Evolutionary conservation across 2,329 filamentous ascomycete species (phyloP), one percentile per base, ranked within the genome.

Genomic region (Penicillium olsonii): DNA sequence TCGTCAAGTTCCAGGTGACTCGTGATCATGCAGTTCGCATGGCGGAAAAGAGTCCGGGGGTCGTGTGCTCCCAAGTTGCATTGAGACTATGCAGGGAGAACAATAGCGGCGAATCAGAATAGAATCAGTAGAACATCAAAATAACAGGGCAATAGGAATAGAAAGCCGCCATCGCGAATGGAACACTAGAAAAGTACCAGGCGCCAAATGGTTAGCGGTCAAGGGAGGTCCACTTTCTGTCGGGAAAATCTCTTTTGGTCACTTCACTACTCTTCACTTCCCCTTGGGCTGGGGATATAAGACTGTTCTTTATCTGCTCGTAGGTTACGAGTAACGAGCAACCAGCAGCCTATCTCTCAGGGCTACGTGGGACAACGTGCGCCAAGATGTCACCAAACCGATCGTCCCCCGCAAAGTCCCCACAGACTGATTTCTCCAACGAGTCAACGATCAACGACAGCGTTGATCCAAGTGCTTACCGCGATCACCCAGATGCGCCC

Each of bases 401-500:
- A 31, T 31, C 22, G 17, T 42, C 45, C 45, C 45, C 45, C 45
- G 35, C 45, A 48, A 37, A 47, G 22, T 44, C 45, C 39, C 45
- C 45, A 19, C 45, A 37, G 17, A 39, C 19, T 10, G 10, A 27
- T 20, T 14, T 33, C 42, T 40, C 37, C 35, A 39, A 37, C 39
- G 46, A 45, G 15, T 15, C 22, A 26, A 38, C 24, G 20, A 47
- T 35, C 22, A 35, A 27, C n/a, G 14, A 45, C 39, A 37, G 7
- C 15, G 12, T 39, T 20, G n/a, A 39, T 37, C 27, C 45, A 20
- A 8, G 29, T 37, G 31, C 31, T 15, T 35, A 46, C 10, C 39
- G 40, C 18, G 45, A 58, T 17, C 56, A 59, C 38, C 52, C 58
- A 31, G 58, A 61, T 18, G 55, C 58, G 20, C 56, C 58, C 33